Base-by-base conservation (phyloP, 2,329 filamentous ascomycete genomes). In the Cladosporium sp. region DNA sequence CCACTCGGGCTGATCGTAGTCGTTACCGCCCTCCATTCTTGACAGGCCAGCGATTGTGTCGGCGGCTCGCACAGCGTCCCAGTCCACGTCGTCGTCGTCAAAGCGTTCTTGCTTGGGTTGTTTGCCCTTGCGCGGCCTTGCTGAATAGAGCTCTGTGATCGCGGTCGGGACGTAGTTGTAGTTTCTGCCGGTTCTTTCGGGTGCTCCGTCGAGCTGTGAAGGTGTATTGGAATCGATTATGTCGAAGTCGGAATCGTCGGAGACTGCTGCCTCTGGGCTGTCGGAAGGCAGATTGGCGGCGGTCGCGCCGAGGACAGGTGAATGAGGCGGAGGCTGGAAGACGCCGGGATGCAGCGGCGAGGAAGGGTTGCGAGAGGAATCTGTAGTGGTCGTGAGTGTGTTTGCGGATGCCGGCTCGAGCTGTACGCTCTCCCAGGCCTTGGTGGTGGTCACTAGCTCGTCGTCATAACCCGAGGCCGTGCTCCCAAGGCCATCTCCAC, bases 1-100 rank as follows among this genome's bases (percentile, higher is more conserved):
- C 92, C 92, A 96, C 66, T 90, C 90, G 69, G 94, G 88, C 76
- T 87, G 91, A 76, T 92, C 91, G 79, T 95, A 95, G 80, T 91
- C 90, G 58, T 66, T 65, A 55, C 68, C 72, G 41, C 69, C 68
- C 65, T 76, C 74, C 74, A 76, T 76, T 41, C 28, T 34, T 1
- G 28, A 21, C n/a, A 30, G 28, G 5, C 15, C 18, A 6, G 30
- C 15, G n/a, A 26, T 51, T 15, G 26, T 24, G 21, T 38, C 12
- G 55, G 60, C 47, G 36, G 24, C 61, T 57, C 34, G 34, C 41
- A 34, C 36, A 30, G 51, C 51, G 51, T 44, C 26, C 51, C 61
- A 57, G 47, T 52, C 59, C 8, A 21, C 41, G 41, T 47, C 34
- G 36, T 44, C 30, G 49, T 30, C 34, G 34, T 47, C 61, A 15